phyloP scores from a whole-genome alignment of 768 basidiomycete genomes.

The Phylloporus sp. region DNA sequence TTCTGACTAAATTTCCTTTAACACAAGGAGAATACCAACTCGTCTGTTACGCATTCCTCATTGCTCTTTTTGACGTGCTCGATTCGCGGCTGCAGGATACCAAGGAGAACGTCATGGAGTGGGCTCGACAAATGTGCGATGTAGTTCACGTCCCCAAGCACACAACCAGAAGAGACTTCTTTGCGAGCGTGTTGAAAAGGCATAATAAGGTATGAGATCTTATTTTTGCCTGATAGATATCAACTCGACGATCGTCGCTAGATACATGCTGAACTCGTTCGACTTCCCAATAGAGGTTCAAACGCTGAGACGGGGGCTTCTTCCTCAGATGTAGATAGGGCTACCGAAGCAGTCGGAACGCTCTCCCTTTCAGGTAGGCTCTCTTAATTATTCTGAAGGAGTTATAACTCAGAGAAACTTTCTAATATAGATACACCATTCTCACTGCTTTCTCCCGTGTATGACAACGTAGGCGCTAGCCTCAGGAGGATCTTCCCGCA shows the following conservation, averaged over 20 bases:
- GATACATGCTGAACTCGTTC: background rate
- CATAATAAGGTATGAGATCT: background rate
- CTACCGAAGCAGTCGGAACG: background rate
- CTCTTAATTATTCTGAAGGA: background rate
- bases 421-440: too few relatives aligned
- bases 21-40: background rate
- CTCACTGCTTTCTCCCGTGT: background rate
- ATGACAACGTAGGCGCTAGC: background rate
- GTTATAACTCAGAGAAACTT: background rate
- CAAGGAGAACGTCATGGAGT: background rate
- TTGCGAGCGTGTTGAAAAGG: background rate
- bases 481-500: background rate
- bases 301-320: background rate
- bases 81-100: background rate
- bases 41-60: background rate
- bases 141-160: background rate
- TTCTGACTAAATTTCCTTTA: background rate
- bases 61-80: background rate
- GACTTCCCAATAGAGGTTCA: background rate
- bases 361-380: background rate
- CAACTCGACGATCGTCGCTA: background rate
- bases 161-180: background rate
- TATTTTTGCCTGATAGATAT: background rate
- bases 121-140: background rate
- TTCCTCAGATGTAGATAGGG: background rate